Evolutionary conservation across 2,329 filamentous ascomycete genomes (phyloP).

Genomic region (Ceratocystis lukuohia): DNA sequence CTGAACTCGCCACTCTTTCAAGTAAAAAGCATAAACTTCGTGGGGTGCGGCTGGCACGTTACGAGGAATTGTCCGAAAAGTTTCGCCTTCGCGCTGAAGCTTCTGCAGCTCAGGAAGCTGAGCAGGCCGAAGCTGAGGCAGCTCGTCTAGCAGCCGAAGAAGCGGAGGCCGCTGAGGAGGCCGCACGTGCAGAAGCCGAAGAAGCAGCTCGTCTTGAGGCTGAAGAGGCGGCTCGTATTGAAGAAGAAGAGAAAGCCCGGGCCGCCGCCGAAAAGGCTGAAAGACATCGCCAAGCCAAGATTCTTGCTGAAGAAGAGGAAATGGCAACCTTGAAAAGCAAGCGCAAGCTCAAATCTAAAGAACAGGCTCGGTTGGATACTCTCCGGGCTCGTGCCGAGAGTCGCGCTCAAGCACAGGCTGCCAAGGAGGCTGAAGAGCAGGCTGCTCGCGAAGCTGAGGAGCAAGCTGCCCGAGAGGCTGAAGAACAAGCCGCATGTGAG

Average conservation of each 20-base stretch:
- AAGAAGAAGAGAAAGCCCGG: slow-evolving; percentile 9
- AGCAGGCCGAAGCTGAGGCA: slow-evolving; percentile 1
- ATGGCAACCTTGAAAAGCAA: slow-evolving; percentile 3
- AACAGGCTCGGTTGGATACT: slow-evolving; percentile 19
- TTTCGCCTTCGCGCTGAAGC: slow-evolving; percentile 18
- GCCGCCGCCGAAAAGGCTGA: slow-evolving; percentile 8
- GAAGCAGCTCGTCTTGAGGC: not conserved
- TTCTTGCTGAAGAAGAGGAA: slow-evolving; percentile 11
- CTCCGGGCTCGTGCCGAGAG: slow-evolving; percentile 23
- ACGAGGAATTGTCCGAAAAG: slow-evolving; percentile 12
- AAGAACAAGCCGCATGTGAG: slow-evolving; percentile 20
- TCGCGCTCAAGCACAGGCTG: slow-evolving; percentile 9
- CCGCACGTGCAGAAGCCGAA: not conserved
- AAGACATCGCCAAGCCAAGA: not conserved
- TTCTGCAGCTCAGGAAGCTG: slow-evolving; percentile 23
- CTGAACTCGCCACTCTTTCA: slow-evolving; percentile 28
- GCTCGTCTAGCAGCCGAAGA: slow-evolving; percentile 22
- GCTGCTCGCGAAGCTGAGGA: slow-evolving; percentile 24
- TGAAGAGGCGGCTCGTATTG: not conserved
- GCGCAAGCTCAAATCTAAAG: slow-evolving; percentile 14
- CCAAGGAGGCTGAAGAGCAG: slow-evolving; percentile 25
- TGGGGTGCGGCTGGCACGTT: slow-evolving; percentile 1
- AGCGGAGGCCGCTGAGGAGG: slow-evolving; percentile 23
- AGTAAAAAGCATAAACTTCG: slow-evolving; percentile 21
- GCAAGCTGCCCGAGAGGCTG: slow-evolving; percentile 15